A percentile compares a stretch with the other conserved stretches of the same genome.
Conservation (phyloP, 2,329 filamentous ascomycete genomes). For the Stemphylium beticola region DNA sequence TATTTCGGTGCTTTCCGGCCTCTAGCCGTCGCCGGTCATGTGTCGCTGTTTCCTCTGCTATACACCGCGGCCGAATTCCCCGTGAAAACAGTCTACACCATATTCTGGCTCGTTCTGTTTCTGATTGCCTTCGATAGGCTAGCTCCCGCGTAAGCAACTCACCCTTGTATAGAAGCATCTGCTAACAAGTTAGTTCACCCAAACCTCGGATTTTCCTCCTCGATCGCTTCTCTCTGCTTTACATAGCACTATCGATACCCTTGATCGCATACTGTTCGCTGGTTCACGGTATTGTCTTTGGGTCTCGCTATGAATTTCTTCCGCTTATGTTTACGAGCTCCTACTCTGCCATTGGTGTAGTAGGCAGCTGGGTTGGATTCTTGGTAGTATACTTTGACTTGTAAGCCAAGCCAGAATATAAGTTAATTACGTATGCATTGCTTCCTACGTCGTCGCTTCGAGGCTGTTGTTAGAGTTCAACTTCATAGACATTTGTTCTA, state of each 20-base stretch:
- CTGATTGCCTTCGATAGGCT: conserved; percentile 85
- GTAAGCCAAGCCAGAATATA: conserved; percentile 20
- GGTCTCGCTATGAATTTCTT: conserved; percentile 82
- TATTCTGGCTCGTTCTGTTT: conserved; percentile 89
- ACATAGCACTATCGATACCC: conserved; percentile 88
- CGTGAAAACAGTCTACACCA: conserved; percentile 90
- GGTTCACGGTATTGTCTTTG: conserved; percentile 82
- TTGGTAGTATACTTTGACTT: conserved; percentile 82
- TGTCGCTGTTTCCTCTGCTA: conserved; percentile 91
- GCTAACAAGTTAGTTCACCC: conserved; percentile 60
- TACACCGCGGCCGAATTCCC: conserved; percentile 94
- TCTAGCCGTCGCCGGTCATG: conserved; percentile 89
- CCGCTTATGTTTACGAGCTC: conserved; percentile 97
- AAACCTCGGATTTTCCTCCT: conserved; percentile 85
- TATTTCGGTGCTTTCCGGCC: conserved; percentile 92
- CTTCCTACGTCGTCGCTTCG: background rate
- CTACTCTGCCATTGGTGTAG: conserved; percentile 91
- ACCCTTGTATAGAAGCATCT: background rate
- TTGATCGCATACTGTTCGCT: conserved; percentile 88
- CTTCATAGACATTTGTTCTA: background rate
- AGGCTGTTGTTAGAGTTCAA: background rate
- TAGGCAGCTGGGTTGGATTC: conserved; percentile 94
- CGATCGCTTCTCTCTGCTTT: conserved; percentile 87
- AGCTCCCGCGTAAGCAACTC: conserved; percentile 70
- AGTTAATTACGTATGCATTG: background rate